Percentiles rank a stretch among this genome's conserved stretches.
Conservation (phyloP, 1,139 yeast species). For the Pichia sp. region DNA sequence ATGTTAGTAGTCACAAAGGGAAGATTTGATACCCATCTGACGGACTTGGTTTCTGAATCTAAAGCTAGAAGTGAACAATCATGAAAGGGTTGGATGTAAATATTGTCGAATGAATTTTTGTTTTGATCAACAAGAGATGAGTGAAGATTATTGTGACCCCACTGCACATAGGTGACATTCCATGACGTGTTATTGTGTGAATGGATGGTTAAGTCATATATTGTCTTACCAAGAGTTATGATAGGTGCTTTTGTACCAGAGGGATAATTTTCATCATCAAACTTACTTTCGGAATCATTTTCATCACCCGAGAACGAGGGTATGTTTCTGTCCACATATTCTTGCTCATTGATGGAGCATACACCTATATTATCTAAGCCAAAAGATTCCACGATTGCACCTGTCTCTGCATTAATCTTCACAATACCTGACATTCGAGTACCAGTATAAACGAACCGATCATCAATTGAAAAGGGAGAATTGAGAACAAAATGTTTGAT, state of each 20-base stretch:
- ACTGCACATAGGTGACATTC: constrained; percentile 82
- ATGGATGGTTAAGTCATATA: constrained; percentile 53
- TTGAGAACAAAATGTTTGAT: constrained; percentile 72
- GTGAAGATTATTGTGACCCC: constrained; percentile 93
- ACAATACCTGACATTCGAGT: constrained; percentile 69
- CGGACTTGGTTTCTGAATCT: constrained; percentile 56
- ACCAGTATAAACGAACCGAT: constrained; percentile 88
- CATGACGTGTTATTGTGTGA: constrained; percentile 65
- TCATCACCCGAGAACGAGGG: constrained; percentile 1
- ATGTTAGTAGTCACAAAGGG: constrained; percentile 66
- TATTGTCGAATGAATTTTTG: constrained; percentile 52
- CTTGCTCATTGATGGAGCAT: neutral
- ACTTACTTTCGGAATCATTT: neutral
- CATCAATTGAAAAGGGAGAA: constrained; percentile 81
- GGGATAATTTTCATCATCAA: neutral
- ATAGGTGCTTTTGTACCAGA: constrained; percentile 17
- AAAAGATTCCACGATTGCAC: constrained; percentile 65
- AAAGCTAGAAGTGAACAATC: constrained; percentile 66
- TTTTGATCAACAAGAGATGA: constrained; percentile 50
- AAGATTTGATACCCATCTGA: constrained; percentile 69
- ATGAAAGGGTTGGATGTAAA: constrained; percentile 79
- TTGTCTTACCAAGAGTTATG: constrained; percentile 48
- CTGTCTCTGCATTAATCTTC: constrained; percentile 67
- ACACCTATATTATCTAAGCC: constrained; percentile 34
- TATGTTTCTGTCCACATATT: neutral